Base-by-base conservation (phyloP, 225 moss, liverwort and hornwort genomes). In the Thuidium tamariscinum region DNA sequence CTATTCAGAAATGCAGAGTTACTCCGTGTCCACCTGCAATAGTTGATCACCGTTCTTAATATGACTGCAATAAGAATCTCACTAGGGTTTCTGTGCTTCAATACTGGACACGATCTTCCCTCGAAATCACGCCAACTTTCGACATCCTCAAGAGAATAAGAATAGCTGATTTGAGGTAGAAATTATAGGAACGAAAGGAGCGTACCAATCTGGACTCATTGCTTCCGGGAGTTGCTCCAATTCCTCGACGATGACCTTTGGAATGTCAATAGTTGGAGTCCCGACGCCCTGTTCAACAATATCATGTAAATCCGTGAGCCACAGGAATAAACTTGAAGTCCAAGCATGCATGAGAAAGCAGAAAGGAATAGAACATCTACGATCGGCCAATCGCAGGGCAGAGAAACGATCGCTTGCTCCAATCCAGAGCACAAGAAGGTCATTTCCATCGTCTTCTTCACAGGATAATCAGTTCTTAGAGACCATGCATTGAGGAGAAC, bases 21-120 rank as follows among this genome's bases (percentile, higher is more conserved):
- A 77, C 93, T 93, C 72, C 91, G 88, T 67, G 88, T 93, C 93
- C 93, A 93, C 93, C 91, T 93, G 93, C 87, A 80, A 61, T 30
- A 37, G 44, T 61, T 73, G 46, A 54, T 78, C 44, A 80, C 49
- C 25, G 60, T 34, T 51, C 26, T 49, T 64, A 83, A 32, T 21
- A 83, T 41, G 14, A 26, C 74, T 57, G 55, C 25, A 5, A 32
- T 49, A 13, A 70, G 63, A 70, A 62, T n/a, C 79, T 65, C 66
- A 59, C 74, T 23, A n/a, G 62, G 78, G 25, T 66, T 66, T 34
- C 57, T 30, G 6, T 39, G 49, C 37, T 83, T 14, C 37, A 46
- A 13, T 62, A 63, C 42, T 48, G 68, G 57, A 49, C 59, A 37
- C 17, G 29, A 23, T 30, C 54, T 39, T 70, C 39, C 17, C 32